A percentile compares a stretch with the other conserved stretches of the same genome.
Conservation (phyloP, 2,329 filamentous ascomycete genomes). For the Delphinella strobiligena region DNA sequence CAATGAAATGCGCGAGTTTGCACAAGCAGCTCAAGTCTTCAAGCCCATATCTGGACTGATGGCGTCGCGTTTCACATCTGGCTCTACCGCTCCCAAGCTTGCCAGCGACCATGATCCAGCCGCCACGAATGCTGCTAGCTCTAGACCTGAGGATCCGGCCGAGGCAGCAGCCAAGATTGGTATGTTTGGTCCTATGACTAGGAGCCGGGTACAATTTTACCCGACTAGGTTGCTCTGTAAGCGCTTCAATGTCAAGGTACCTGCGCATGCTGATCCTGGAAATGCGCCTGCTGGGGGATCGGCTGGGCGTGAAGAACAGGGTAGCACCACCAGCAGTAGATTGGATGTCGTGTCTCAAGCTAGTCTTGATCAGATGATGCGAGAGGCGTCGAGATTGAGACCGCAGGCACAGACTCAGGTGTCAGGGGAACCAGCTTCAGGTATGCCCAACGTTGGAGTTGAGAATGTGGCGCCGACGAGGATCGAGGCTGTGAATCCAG, state of each 20-base stretch:
- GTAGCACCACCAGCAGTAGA: conserved; percentile 9
- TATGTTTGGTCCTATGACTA: conserved; percentile 86
- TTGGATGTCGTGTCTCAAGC: conserved; percentile 42
- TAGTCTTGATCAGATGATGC: conserved; percentile 44
- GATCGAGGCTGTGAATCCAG: conserved; percentile 45
- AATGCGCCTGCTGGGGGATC: conserved; percentile 23
- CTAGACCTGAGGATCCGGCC: conserved; percentile 50
- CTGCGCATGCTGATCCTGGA: conserved; percentile 43
- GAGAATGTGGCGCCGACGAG: conserved; percentile 8
- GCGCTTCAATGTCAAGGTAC: conserved; percentile 76
- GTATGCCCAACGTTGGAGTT: conserved; percentile 12
- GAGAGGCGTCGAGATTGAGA: conserved; percentile 25
- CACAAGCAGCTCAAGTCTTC: conserved; percentile 65
- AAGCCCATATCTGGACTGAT: conserved; percentile 85
- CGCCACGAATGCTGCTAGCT: neutral
- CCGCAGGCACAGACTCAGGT: neutral
- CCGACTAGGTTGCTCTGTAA: conserved; percentile 85
- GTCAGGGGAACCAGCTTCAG: conserved; percentile 1
- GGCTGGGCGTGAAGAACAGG: conserved; percentile 11
- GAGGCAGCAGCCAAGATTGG: conserved; percentile 78
- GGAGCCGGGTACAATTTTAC: conserved; percentile 58
- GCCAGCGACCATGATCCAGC: conserved; percentile 19
- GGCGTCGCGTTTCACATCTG: conserved; percentile 82
- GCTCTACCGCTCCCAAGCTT: conserved; percentile 29
- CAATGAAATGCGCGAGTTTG: conserved; percentile 69